phyloP scores from a whole-genome alignment of 2,329 filamentous ascomycete species.

The Beauveria brongniartii region DNA sequence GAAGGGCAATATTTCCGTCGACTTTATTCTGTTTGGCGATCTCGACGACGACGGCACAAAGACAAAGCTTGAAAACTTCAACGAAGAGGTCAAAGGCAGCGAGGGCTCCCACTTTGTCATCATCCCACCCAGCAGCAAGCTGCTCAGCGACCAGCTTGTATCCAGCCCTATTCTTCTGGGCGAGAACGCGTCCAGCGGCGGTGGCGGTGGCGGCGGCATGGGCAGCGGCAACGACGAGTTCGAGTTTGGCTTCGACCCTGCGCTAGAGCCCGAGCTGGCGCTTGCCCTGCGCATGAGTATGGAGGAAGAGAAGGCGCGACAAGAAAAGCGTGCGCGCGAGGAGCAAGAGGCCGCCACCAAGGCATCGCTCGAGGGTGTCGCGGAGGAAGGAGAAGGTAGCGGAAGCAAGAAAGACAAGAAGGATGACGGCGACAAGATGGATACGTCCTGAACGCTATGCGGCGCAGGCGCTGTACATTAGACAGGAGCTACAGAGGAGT shows the following conservation, averaged over 20 bases:
- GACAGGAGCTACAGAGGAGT: constrained; percentile 22
- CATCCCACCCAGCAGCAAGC: constrained; percentile 81
- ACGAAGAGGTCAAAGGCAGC: constrained; percentile 82
- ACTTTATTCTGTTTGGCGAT: constrained; percentile 93
- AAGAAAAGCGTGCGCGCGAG: constrained; percentile 76
- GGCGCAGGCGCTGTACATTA: constrained; percentile 32
- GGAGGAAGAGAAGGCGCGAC: constrained; percentile 92
- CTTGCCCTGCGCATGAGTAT: constrained; percentile 94
- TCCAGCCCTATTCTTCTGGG: constrained; percentile 84
- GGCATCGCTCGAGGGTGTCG: constrained; percentile 70
- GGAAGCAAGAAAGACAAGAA: constrained; percentile 39
- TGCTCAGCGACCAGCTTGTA: constrained; percentile 87
- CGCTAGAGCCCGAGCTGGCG: constrained; percentile 85
- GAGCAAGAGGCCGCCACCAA: constrained; percentile 67
- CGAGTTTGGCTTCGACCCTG: constrained; percentile 79
- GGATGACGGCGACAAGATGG: constrained; percentile 69
- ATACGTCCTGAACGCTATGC: constrained; percentile 59
- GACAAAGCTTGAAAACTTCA: constrained; percentile 90
- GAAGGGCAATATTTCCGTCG: constrained; percentile 89
- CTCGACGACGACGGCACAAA: constrained; percentile 79
- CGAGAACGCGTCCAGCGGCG: constrained; percentile 54
- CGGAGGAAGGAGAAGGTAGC: constrained; percentile 66
- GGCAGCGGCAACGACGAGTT: constrained; percentile 58
- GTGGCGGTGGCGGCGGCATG: constrained; percentile 46
- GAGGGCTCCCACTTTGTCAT: constrained; percentile 89